Percentiles rank a stretch among this genome's conserved stretches.
Evolutionary conservation across 305 asterid genomes (phyloP).

Genomic region (Fraxinus angustifolia): DNA sequence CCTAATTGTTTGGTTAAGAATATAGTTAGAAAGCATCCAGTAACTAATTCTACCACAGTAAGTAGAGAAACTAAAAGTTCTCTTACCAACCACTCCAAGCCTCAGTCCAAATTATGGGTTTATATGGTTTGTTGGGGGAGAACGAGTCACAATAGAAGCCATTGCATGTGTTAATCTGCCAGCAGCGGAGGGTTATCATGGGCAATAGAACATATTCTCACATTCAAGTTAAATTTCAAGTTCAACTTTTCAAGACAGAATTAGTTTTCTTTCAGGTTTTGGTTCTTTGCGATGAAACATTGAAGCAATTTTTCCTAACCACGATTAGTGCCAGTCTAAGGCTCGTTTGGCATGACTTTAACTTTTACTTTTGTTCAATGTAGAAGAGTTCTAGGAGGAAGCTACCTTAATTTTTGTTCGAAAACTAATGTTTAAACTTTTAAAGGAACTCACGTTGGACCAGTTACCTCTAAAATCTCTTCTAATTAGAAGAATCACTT

Average conservation of each 20-base stretch:
- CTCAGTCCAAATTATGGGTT: constrained; percentile 96
- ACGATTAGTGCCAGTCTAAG: background rate
- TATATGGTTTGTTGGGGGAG: constrained; percentile 78
- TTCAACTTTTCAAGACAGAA: background rate
- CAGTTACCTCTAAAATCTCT: background rate
- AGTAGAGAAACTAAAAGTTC: background rate
- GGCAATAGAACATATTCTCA: background rate
- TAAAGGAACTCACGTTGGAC: background rate
- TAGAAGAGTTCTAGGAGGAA: background rate
- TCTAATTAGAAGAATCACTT: background rate
- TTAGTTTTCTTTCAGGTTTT: background rate
- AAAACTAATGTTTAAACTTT: background rate
- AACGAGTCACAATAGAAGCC: constrained; percentile 94
- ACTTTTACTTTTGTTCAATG: background rate
- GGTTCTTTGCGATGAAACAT: background rate
- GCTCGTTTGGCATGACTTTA: background rate
- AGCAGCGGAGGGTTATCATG: constrained; percentile 17
- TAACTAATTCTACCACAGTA: background rate
- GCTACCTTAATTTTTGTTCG: background rate
- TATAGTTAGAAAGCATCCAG: constrained; percentile 10
- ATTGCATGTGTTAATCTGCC: constrained; percentile 90
- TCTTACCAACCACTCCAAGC: constrained; percentile 97
- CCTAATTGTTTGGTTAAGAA: constrained; percentile 42
- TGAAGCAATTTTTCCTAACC: background rate
- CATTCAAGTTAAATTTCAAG: background rate